Evolutionary conservation across 1,139 yeast species (phyloP).

Genomic region (Hansenula sp.): DNA sequence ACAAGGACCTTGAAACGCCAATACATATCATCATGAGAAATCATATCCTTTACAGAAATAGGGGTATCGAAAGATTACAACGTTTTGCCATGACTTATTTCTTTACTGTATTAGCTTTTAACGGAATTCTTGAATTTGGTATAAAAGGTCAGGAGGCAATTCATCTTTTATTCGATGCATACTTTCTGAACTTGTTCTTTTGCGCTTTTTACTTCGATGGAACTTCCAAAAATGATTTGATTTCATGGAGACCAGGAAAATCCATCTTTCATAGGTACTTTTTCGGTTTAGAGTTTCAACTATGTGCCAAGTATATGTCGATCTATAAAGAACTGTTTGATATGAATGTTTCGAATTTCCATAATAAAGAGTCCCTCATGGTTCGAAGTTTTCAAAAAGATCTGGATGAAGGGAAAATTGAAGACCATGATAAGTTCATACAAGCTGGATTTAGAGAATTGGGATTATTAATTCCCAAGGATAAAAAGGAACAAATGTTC

Average conservation of each 20-base stretch:
- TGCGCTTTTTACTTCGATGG: not conserved
- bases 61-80: not conserved
- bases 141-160: not conserved
- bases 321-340: not conserved
- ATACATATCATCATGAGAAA: not conserved
- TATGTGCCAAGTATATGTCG: not conserved
- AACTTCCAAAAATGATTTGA: not conserved
- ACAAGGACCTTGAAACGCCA: not conserved
- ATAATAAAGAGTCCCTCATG: not conserved
- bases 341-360: not conserved
- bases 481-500: slow-evolving; percentile 47
- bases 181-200: not conserved
- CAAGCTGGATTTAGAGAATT: slow-evolving; percentile 3
- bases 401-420: not conserved
- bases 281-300: not conserved
- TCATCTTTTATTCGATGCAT: not conserved
- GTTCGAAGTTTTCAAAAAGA: not conserved
- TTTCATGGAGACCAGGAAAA: not conserved
- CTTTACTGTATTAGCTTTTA: not conserved
- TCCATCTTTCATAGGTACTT: not conserved
- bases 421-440: not conserved
- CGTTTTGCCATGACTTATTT: not conserved
- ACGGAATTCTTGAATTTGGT: not conserved
- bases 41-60: not conserved
- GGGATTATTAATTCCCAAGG: slow-evolving; percentile 3